These are phyloP conservation scores for Neofusicoccum ribis DNA, from an alignment of 2,329 filamentous ascomycete species.

Conservation along the genomic window DNA sequence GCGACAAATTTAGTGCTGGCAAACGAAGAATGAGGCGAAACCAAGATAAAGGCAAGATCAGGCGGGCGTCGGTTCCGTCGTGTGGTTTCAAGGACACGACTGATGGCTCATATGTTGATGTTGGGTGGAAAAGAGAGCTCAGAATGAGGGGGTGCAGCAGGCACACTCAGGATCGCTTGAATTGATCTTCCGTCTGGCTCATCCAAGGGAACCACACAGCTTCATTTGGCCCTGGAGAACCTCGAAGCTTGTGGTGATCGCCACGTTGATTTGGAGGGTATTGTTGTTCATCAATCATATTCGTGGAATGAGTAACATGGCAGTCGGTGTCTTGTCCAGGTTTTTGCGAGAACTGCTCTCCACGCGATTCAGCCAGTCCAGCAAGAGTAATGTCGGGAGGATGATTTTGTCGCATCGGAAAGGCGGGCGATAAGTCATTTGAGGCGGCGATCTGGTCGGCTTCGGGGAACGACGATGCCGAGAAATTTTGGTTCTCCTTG, in stretches of 20 bases:
- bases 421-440: too few species aligned
- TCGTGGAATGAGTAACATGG: neutral
- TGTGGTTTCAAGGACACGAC: too few species aligned
- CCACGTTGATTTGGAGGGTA: neutral
- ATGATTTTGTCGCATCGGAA: neutral
- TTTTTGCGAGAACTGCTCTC: neutral
- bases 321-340: neutral
- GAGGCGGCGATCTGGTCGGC: neutral
- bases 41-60: neutral
- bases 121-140: neutral
- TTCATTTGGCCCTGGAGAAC: neutral
- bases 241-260: neutral
- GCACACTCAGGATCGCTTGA: neutral
- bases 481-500: neutral
- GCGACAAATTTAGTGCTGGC: neutral
- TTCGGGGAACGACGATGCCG: neutral
- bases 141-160: neutral
- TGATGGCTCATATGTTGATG: neutral
- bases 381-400: neutral
- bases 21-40: neutral
- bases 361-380: neutral
- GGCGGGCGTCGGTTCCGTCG: too few species aligned
- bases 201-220: slow-evolving; percentile 11
- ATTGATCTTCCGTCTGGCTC: neutral
- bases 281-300: neutral